Evolutionary conservation across 805 yeast species (phyloP).

Genomic region (Groenewaldozyma salmanticensis): DNA sequence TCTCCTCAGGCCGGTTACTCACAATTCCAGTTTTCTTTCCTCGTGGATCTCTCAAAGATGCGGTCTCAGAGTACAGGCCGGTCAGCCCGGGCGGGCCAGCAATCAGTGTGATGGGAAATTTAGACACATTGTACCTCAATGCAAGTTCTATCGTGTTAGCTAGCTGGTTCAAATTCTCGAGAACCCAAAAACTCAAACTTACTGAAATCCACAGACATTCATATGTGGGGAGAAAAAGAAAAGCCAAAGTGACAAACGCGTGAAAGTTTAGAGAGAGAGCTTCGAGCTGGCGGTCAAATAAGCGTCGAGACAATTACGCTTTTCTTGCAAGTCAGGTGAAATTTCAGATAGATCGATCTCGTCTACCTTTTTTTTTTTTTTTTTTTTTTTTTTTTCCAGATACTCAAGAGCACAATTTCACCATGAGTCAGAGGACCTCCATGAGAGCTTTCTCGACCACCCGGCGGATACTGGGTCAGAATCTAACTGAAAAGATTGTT

Average conservation of each 20-base stretch:
- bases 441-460: conserved; percentile 7
- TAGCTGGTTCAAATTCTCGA: no score
- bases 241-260: no score
- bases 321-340: not conserved
- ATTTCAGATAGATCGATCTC: not conserved
- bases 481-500: conserved; percentile 89
- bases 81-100: no score
- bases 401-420: not conserved
- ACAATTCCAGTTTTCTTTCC: not conserved
- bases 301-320: no score
- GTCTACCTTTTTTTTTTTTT: not conserved
- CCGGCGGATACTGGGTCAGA: conserved; percentile 39
- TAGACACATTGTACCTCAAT: no score
- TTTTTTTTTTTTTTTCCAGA: not conserved
- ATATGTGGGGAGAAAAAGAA: not conserved
- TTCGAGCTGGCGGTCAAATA: no score
- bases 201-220: not conserved
- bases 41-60: not conserved
- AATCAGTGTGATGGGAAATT: no score
- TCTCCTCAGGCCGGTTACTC: not conserved
- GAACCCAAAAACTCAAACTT: no score
- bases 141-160: no score
- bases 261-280: no score
- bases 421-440: not conserved
- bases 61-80: not conserved